These are phyloP conservation scores for Furculomyces boomerangus DNA, from an alignment of 371 early-diverging fungal genomes.

Conservation along the genomic window DNA sequence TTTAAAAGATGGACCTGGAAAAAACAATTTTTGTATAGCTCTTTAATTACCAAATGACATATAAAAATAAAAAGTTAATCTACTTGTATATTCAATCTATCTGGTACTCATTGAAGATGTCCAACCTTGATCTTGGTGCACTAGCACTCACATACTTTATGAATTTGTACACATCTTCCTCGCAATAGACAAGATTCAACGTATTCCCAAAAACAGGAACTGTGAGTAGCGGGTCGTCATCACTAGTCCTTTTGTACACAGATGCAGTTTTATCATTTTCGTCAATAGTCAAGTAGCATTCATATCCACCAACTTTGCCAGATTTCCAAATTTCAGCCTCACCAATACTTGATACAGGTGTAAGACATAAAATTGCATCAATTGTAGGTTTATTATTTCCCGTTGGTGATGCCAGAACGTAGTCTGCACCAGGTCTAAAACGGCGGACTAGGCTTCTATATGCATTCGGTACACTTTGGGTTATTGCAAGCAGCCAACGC, in stretches of 20 bases:
- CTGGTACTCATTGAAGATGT: constrained; percentile 48
- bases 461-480: constrained; percentile 17
- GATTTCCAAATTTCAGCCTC: constrained; percentile 27
- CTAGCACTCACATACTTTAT: constrained; percentile 54
- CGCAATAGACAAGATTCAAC: constrained; percentile 41
- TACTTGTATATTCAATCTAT: background rate
- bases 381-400: constrained; percentile 23
- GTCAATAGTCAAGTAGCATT: constrained; percentile 50
- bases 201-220: constrained; percentile 41
- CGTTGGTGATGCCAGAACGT: constrained; percentile 36
- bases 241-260: constrained; percentile 36
- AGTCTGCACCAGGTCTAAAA: constrained; percentile 53
- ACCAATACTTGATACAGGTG: constrained; percentile 3
- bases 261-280: constrained; percentile 44
- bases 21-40: constrained; percentile 52
- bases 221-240: constrained; percentile 48
- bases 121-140: constrained; percentile 52
- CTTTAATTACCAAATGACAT: background rate
- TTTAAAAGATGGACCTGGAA: constrained; percentile 29
- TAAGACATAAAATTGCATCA: constrained; percentile 36
- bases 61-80: background rate
- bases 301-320: constrained; percentile 54
- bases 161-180: constrained; percentile 50
- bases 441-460: constrained; percentile 31
- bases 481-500: constrained; percentile 28